These are phyloP conservation scores for Acer saccharum DNA, from an alignment of 345 rosid species.

Conservation along the genomic window DNA sequence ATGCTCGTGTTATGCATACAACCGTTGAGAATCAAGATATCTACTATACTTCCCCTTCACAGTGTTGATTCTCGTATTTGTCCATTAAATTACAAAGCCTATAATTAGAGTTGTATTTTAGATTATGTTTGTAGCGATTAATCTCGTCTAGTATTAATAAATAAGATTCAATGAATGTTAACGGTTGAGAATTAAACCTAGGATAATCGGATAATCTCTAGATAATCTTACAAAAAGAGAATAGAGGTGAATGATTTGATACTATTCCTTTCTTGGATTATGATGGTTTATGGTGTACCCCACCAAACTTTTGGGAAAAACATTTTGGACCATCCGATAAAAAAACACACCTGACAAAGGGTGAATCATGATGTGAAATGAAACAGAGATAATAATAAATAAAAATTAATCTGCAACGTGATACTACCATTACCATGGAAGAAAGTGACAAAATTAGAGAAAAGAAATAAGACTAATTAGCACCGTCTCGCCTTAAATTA, in stretches of 20 bases:
- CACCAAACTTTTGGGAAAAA: not conserved
- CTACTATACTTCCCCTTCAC: no score
- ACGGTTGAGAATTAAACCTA: not conserved
- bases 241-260: not conserved
- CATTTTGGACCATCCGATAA: constrained; percentile 28
- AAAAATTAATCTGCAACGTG: not conserved
- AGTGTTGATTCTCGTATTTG: no score
- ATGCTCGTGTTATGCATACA: no score
- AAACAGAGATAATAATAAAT: no score
- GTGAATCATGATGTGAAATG: not conserved
- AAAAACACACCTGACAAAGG: constrained; percentile 21
- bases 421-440: not conserved
- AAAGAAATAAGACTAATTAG: not conserved
- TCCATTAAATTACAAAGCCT: no score
- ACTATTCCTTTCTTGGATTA: constrained; percentile 16
- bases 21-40: not conserved
- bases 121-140: no score
- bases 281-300: not conserved
- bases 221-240: not conserved
- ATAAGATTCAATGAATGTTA: no score
- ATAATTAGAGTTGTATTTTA: no score
- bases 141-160: no score
- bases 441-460: constrained; percentile 34
- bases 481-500: no score
- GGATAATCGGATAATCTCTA: not conserved